phyloP scores from a whole-genome alignment of 495 filamentous ascomycete genomes.

The Penicillium coprophilum region DNA sequence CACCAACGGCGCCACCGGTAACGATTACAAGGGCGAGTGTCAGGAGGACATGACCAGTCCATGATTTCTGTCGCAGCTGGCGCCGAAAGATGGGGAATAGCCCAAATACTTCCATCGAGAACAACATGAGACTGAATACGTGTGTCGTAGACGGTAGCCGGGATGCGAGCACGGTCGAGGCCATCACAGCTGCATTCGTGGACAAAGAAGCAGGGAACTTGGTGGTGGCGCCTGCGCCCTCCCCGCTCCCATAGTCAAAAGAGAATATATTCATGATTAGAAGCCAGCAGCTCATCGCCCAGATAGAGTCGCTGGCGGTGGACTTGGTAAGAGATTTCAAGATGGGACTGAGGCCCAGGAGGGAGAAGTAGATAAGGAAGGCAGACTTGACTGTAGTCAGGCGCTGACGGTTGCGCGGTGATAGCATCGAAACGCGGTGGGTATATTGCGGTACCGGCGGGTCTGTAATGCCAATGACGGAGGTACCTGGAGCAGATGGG shows the following conservation, averaged over 20 bases:
- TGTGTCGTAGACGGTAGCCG: conserved; percentile 85
- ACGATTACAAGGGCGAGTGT: conserved; percentile 77
- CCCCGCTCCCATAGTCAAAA: conserved; percentile 83
- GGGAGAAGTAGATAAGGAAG: conserved; percentile 84
- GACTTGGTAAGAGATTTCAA: conserved; percentile 91
- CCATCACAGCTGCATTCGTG: conserved; percentile 94
- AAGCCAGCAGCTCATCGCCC: conserved; percentile 92
- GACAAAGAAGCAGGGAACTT: conserved; percentile 83
- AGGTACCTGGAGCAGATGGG: conserved; percentile 14
- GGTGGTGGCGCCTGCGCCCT: conserved; percentile 47
- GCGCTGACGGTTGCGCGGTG: conserved; percentile 63
- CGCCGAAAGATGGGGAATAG: conserved; percentile 93
- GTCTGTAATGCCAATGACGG: conserved; percentile 10
- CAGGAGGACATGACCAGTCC: conserved; percentile 76
- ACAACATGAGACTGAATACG: conserved; percentile 92
- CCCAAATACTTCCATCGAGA: conserved; percentile 95
- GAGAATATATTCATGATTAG: conserved; percentile 95
- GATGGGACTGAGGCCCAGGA: conserved; percentile 90
- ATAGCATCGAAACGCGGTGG: conserved; percentile 42
- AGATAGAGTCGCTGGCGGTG: conserved; percentile 87
- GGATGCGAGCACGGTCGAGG: conserved; percentile 86
- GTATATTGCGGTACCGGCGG: conserved; percentile 17
- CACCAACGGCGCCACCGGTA: conserved; percentile 74
- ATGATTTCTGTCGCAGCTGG: conserved; percentile 77
- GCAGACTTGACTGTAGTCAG: conserved; percentile 83